Evolutionary conservation across 75 land plant genomes (phyloP).

Genomic region (Picea glauca): DNA sequence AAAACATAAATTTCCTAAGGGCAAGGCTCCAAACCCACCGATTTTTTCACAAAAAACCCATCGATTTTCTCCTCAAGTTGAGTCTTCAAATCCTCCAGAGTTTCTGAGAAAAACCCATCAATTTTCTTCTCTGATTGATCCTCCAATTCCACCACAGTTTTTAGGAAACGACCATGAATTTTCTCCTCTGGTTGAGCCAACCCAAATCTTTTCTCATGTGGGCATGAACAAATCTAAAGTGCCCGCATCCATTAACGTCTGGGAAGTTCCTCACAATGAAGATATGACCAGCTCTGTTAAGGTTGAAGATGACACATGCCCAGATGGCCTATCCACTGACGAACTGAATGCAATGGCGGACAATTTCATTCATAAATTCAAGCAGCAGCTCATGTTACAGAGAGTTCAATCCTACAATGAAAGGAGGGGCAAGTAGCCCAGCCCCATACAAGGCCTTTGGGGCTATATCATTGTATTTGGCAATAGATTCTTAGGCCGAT

Average conservation of each 20-base stretch:
- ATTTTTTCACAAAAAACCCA: background rate
- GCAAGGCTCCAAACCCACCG: background rate
- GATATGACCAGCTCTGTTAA: background rate
- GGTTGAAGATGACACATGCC: background rate
- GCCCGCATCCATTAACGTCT: background rate
- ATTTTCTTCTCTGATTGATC: background rate
- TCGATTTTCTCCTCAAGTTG: background rate
- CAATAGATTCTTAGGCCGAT: conserved; percentile 4
- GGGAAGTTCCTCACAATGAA: background rate
- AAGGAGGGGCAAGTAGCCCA: background rate
- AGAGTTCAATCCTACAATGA: conserved; percentile 1
- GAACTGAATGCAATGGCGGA: conserved; percentile 6
- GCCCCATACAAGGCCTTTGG: background rate
- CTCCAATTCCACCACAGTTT: background rate
- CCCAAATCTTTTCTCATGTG: background rate
- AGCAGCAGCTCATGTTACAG: conserved; percentile 8
- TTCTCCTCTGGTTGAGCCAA: background rate
- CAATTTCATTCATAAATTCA: conserved; percentile 9
- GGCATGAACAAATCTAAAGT: background rate
- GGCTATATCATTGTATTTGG: background rate
- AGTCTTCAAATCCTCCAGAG: background rate
- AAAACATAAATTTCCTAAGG: background rate
- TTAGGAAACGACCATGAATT: background rate
- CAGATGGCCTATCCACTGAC: background rate
- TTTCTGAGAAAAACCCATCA: background rate